These are phyloP conservation scores for Gnaphalium uliginosum DNA, from an alignment of 129 eudicot species.

Conservation along the genomic window DNA sequence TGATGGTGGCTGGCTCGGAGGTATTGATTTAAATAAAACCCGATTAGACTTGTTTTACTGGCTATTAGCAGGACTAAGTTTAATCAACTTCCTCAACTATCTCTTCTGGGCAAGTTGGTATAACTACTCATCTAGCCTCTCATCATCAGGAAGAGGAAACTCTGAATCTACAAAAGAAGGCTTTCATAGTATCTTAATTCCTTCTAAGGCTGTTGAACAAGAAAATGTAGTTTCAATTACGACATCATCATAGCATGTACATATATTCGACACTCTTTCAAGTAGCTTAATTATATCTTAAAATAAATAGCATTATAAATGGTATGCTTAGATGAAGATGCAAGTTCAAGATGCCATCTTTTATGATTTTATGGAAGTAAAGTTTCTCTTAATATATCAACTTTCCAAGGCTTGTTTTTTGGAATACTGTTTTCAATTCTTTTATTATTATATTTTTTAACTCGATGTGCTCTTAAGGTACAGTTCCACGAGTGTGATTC, in stretches of 20 bases:
- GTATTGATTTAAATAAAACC: constrained; percentile 68
- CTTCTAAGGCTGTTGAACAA: constrained; percentile 40
- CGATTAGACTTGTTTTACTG: constrained; percentile 85
- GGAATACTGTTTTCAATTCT: neutral
- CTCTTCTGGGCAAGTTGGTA: constrained; percentile 85
- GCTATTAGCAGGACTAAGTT: constrained; percentile 71
- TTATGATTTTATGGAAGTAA: constrained; percentile 9
- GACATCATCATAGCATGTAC: neutral
- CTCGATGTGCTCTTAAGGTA: neutral
- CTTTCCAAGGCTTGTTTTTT: constrained; percentile 14
- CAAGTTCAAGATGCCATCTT: constrained; percentile 24
- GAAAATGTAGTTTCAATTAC: constrained; percentile 35
- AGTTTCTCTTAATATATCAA: constrained; percentile 14
- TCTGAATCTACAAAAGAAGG: constrained; percentile 18
- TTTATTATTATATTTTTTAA: neutral
- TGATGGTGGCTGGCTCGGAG: constrained; percentile 70
- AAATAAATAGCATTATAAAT: neutral
- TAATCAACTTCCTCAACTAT: constrained; percentile 68
- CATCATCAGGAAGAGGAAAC: neutral
- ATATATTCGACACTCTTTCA: constrained; percentile 25
- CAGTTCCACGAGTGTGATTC: neutral
- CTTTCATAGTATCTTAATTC: constrained; percentile 14
- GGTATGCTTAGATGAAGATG: constrained; percentile 23
- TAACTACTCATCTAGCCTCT: constrained; percentile 17
- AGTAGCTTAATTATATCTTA: constrained; percentile 18